Base-by-base conservation (phyloP, 2,329 filamentous ascomycete species). In the Diaporthe velutina region DNA sequence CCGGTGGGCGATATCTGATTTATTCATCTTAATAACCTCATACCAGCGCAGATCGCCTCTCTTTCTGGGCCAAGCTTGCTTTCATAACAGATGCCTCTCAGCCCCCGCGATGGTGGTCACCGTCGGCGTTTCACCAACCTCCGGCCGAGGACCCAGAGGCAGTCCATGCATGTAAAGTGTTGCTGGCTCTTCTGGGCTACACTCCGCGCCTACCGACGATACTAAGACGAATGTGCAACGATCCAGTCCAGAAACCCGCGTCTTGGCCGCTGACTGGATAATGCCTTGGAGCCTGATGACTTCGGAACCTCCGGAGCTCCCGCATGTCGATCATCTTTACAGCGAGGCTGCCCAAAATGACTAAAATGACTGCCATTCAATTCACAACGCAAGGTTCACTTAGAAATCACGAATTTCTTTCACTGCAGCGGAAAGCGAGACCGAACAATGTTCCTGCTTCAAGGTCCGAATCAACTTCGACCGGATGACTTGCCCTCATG, bases 11-110 rank as follows among this genome's bases (percentile, higher is more conserved):
- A 38, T 67, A 52, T 54, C 64, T 68, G 64, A 67, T 67, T 25
- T 35, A 19, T 52, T 67, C 61, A 67, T 67, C 45, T 67, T 67
- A 52, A 67, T 38, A 67, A 52, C 61, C 61, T 67, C 61, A 25
- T 38, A 52, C 64, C 45, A 50, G 45, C 10, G 45, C 45, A 52
- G 45, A 67, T 67, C 42, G 2, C 22, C 13, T 35, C 19, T 35
- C 28, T 10, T 35, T 50, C 30, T 52, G 13, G 8, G 22, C 48
- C 30, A 67, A 67, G 30, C 13, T n/a, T 19, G 19, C 42, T 25
- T 19, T 25, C 42, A 38, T 6, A 38, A 52, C 30, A 66, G 61
- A 66, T 66, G 60, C 61, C 61, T 50, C 42, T 33, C 30, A 50
- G 30, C 61, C 22, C 19, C 12, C 28, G 45, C 30, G 61, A 67